Base-by-base conservation (phyloP, 148 eudicot species). In the Rheum nobile region DNA sequence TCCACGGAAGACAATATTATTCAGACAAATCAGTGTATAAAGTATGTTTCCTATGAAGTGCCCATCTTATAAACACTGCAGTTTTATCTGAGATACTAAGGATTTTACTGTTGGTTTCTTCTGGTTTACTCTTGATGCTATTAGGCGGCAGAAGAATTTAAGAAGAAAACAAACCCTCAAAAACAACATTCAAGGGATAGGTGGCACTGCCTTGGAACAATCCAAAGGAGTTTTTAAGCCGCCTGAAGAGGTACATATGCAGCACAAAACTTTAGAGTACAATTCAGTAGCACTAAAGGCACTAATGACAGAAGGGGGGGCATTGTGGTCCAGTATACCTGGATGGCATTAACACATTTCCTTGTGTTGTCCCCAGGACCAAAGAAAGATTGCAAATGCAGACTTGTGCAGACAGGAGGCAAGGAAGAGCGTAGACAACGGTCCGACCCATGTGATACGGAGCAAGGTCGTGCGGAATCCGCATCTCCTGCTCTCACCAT, bases 141-240 rank as follows among this genome's bases (percentile, higher is more conserved):
- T 65, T 65, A 65, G 70, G 70, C 70, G 70, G 39, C 38, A 32
- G 39, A 65, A 65, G n/a, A 65, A 65, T 34, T 2, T 65, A 65
- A 65, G 70, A 65, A 65, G 39, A 65, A 65, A 65, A 65, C 70
- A 65, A 65, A 32, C 7, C 14, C 70, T 1, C 32, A 65, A 31
- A 31, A 32, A 1, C 39, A 63, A 32, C 22, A 63, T 63, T 17
- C 69, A 63, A 31, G 22, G 21, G 38, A 63, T 13, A 63, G n/a
- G 39, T 63, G 69, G 69, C 39, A 63, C 32, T 63, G 69, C 39
- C 39, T 63, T 63, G 1, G 69, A 63, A 16, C 69, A 63, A 32
- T 31, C 38, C 21, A 32, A 31, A 4, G 69, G 69, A 63, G 38
- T 31, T 63, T 32, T 63, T 63, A 39, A 31, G 21, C 69, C 9